phyloP scores from a whole-genome alignment of 805 yeast species.

The Kregervanrija delftensis region DNA sequence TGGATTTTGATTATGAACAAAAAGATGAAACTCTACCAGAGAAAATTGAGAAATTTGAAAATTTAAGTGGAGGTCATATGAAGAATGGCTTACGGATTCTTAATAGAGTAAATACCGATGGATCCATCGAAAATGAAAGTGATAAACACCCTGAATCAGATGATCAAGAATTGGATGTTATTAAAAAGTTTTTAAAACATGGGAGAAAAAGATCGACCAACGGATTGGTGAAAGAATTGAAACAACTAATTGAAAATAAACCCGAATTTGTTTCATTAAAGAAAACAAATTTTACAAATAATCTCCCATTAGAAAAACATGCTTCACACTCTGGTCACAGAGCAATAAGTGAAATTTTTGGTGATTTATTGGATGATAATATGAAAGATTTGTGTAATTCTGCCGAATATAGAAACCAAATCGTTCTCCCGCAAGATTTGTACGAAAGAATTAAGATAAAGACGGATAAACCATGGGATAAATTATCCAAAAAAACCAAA shows the following conservation, averaged over 20 bases:
- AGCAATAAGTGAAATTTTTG: slow-evolving; percentile 20
- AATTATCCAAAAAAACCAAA: slow-evolving; percentile 15
- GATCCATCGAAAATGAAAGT: background rate
- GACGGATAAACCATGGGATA: slow-evolving; percentile 20
- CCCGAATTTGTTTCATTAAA: slow-evolving; percentile 6
- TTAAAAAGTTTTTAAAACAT: slow-evolving; percentile 7
- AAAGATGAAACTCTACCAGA: slow-evolving; percentile 14
- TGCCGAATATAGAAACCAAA: slow-evolving; percentile 21
- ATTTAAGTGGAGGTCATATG: slow-evolving; percentile 21
- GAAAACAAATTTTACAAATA: too few relatives aligned
- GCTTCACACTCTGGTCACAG: background rate
- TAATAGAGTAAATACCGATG: background rate
- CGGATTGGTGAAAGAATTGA: slow-evolving; percentile 7
- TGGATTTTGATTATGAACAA: slow-evolving; percentile 1
- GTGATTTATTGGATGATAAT: slow-evolving; percentile 21
- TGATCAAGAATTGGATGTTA: background rate
- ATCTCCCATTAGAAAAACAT: background rate
- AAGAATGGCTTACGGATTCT: background rate
- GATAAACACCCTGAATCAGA: too few relatives aligned
- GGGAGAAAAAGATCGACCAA: slow-evolving; percentile 6
- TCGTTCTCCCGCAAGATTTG: slow-evolving; percentile 22
- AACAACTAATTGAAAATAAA: slow-evolving; percentile 8
- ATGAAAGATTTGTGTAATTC: slow-evolving; percentile 21
- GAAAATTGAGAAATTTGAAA: slow-evolving; percentile 25
- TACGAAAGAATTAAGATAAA: slow-evolving; percentile 19